Evolutionary conservation across 2,329 filamentous ascomycete species (phyloP), one percentile per base, ranked within the genome.

Genomic region (Penicillium thymicola): DNA sequence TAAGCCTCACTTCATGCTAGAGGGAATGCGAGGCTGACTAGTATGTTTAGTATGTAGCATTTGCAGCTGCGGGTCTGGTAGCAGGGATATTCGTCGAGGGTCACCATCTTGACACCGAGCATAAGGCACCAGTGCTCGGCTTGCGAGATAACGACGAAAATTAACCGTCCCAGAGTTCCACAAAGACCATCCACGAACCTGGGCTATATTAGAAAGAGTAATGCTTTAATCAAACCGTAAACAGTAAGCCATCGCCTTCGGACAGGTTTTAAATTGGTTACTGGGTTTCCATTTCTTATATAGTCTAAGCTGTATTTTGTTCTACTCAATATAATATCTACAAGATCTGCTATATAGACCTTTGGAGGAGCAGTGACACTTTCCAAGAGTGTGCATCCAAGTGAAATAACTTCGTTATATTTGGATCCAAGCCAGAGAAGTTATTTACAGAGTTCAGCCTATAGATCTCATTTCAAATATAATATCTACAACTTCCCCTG

Each of bases 401-500:
- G 16, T 34, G 11, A 0, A 28, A 37, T 28, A 21, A 27, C 2
- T 21, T 54, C 45, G 18, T 36, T 42, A 50, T n/a, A 32, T 34
- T 49, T 32, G 9, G 30, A 16, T n/a, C 18, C n/a, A 8, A n/a
- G 9, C 3, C 5, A 21, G 8, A 11, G 1, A 3, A 14, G 28
- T 14, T 28, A 36, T 50, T 28, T 25, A 28, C 16, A 27, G 11
- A 36, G 2, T 4, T 34, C n/a, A 0, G 11, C 28, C 21, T 28
- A 14, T 9, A 13, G 8, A 42, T 13, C 14, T 25, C 36, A 23
- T 13, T 25, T 21, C 27, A 42, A 9, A 50, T 21, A 40, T 41
- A 23, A 40, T 49, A 18, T 55, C 50, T 61, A 71, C 27, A 72
- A 41, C 62, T 72, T 72, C 34, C 62, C 61, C 51, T 66, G 62